phyloP scores from a whole-genome alignment of 2,329 filamentous ascomycete genomes.

The Trichoderma sp. region DNA sequence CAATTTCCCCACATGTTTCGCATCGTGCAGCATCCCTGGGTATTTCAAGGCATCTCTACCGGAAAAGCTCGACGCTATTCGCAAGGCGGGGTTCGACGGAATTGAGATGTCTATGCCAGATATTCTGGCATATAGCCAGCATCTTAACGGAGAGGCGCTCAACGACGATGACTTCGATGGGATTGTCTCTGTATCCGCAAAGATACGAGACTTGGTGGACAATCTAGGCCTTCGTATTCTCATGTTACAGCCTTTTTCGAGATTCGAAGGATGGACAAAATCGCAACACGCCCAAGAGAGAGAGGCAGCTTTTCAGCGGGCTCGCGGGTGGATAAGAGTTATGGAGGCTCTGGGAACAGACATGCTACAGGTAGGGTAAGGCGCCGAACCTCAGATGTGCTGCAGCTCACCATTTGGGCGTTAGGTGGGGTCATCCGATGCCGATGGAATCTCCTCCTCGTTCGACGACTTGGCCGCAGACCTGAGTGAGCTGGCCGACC shows the following conservation, averaged over 20 bases:
- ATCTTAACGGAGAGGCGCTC: slow-evolving; percentile 54
- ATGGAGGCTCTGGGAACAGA: slow-evolving; percentile 66
- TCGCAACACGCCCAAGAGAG: slow-evolving; percentile 54
- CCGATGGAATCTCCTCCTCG: slow-evolving; percentile 56
- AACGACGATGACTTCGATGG: slow-evolving; percentile 60
- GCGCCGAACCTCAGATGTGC: slow-evolving; percentile 55
- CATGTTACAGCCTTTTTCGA: slow-evolving; percentile 74
- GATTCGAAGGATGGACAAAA: slow-evolving; percentile 74
- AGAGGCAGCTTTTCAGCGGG: slow-evolving; percentile 63
- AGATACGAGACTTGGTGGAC: slow-evolving; percentile 58
- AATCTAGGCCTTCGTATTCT: slow-evolving; percentile 62
- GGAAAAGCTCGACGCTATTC: slow-evolving; percentile 63
- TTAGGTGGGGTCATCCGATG: slow-evolving; percentile 63
- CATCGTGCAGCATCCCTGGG: slow-evolving; percentile 58
- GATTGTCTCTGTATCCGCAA: slow-evolving; percentile 47
- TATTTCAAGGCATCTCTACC: slow-evolving; percentile 54
- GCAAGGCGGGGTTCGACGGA: slow-evolving; percentile 65
- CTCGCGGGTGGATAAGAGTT: slow-evolving; percentile 67
- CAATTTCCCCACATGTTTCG: slow-evolving; percentile 54
- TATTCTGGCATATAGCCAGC: slow-evolving; percentile 62
- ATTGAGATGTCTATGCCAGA: slow-evolving; percentile 78
- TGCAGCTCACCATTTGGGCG: too few species aligned
- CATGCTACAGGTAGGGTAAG: not conserved
- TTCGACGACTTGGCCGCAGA: slow-evolving; percentile 59
- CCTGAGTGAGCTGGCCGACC: slow-evolving; percentile 64